A percentile compares a stretch with the other conserved stretches of the same genome.
Evolutionary conservation across 345 rosid species (phyloP).

Genomic region (Arabis hirsuta): DNA sequence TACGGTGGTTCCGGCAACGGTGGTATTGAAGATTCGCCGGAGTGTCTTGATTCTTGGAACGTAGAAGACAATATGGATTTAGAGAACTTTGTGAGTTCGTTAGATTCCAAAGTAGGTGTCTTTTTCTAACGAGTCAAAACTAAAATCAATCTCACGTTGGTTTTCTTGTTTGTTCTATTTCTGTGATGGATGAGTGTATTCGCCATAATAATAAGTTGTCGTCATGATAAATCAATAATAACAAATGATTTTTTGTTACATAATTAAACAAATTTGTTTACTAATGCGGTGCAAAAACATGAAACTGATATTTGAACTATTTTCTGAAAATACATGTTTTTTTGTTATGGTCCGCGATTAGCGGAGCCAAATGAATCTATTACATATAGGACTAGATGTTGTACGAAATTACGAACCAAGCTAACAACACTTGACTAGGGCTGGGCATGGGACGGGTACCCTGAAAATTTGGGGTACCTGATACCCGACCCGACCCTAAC

Average conservation of each 20-base stretch:
- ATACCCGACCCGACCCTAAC: no score
- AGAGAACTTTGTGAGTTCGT: slow-evolving; percentile 14
- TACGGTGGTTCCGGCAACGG: background rate
- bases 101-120: slow-evolving; percentile 23
- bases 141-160: slow-evolving; percentile 35
- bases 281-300: background rate
- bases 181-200: background rate
- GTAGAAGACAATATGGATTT: slow-evolving; percentile 18
- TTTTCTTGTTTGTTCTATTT: slow-evolving; percentile 1
- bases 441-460: no score
- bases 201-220: background rate
- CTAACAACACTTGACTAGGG: no score
- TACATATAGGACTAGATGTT: no score
- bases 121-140: slow-evolving; percentile 19
- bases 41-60: slow-evolving; percentile 31
- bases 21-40: slow-evolving; percentile 18
- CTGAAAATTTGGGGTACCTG: no score
- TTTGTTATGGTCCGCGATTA: no score
- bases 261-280: background rate
- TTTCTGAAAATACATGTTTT: background rate
- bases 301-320: background rate
- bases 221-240: background rate
- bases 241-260: background rate
- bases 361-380: no score
- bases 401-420: no score